These are phyloP conservation scores for Wickerhamiella occidentalis DNA, from an alignment of 805 yeast genomes.

Conservation along the genomic window DNA sequence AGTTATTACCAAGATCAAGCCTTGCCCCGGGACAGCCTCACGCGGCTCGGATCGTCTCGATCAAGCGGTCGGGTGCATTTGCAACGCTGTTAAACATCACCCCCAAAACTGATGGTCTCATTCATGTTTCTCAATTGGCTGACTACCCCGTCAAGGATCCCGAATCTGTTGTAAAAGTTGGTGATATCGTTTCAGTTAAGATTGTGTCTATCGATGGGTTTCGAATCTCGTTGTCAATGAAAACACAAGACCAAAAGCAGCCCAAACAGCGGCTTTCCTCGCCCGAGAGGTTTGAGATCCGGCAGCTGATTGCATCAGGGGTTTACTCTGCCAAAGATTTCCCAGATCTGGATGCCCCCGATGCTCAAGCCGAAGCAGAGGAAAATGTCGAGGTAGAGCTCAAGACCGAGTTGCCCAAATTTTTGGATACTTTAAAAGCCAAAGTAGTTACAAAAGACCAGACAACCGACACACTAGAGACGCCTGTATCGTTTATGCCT, in stretches of 20 bases:
- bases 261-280: slow-evolving; percentile 47
- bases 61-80: slow-evolving; percentile 71
- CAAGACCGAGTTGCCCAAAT: slow-evolving; percentile 55
- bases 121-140: slow-evolving; percentile 59
- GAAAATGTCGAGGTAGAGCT: slow-evolving; percentile 62
- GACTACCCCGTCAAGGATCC: slow-evolving; percentile 43
- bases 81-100: slow-evolving; percentile 36
- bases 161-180: slow-evolving; percentile 40
- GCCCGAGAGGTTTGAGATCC: slow-evolving; percentile 84
- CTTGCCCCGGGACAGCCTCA: slow-evolving; percentile 31
- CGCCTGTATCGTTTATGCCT: background rate
- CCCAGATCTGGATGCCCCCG: slow-evolving; percentile 43
- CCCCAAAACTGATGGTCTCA: slow-evolving; percentile 31
- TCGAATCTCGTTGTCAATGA: slow-evolving; percentile 50
- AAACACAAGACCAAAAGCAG: slow-evolving; percentile 23
- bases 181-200: slow-evolving; percentile 56
- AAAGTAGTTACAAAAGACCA: background rate
- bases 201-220: slow-evolving; percentile 36
- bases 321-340: slow-evolving; percentile 54
- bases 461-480: no score
- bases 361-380: slow-evolving; percentile 28
- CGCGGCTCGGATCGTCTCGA: slow-evolving; percentile 46
- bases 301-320: slow-evolving; percentile 73
- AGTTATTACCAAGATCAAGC: background rate
- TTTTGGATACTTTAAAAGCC: slow-evolving; percentile 38